phyloP scores from a whole-genome alignment of 2,329 filamentous ascomycete genomes.

The Metarhizium guizhouense region DNA sequence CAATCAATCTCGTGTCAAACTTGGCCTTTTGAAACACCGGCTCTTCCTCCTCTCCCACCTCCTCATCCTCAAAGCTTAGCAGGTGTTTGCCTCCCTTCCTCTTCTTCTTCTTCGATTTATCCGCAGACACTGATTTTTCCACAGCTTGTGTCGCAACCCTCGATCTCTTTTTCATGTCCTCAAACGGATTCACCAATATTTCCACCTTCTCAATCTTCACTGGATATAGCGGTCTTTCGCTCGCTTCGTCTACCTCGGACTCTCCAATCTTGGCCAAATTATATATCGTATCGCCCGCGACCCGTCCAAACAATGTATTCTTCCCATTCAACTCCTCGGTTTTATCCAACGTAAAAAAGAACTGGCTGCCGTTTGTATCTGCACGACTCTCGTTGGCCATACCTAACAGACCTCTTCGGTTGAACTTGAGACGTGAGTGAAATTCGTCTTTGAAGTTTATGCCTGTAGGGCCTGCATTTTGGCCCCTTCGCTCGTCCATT shows the following conservation, averaged over 20 bases:
- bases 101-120: constrained; percentile 56
- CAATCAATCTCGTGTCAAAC: constrained; percentile 68
- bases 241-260: constrained; percentile 67
- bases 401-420: constrained; percentile 79
- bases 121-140: constrained; percentile 26
- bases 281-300: constrained; percentile 92
- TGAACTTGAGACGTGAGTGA: constrained; percentile 87
- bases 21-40: constrained; percentile 67
- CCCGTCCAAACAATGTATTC: constrained; percentile 88
- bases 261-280: constrained; percentile 93
- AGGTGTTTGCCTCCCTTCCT: constrained; percentile 68
- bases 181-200: constrained; percentile 73
- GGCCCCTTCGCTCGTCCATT: constrained; percentile 54
- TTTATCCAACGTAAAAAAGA: constrained; percentile 88
- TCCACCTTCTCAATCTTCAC: constrained; percentile 68
- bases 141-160: constrained; percentile 41
- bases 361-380: constrained; percentile 87
- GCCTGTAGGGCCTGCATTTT: constrained; percentile 50
- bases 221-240: constrained; percentile 78
- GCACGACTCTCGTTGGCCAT: constrained; percentile 83
- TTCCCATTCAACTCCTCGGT: constrained; percentile 77
- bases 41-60: constrained; percentile 35
- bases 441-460: constrained; percentile 74
- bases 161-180: constrained; percentile 66
- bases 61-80: constrained; percentile 69